Evolutionary conservation across 352 stramenopile genomes (phyloP).

Genomic region (Phytophthora chlamydospora): DNA sequence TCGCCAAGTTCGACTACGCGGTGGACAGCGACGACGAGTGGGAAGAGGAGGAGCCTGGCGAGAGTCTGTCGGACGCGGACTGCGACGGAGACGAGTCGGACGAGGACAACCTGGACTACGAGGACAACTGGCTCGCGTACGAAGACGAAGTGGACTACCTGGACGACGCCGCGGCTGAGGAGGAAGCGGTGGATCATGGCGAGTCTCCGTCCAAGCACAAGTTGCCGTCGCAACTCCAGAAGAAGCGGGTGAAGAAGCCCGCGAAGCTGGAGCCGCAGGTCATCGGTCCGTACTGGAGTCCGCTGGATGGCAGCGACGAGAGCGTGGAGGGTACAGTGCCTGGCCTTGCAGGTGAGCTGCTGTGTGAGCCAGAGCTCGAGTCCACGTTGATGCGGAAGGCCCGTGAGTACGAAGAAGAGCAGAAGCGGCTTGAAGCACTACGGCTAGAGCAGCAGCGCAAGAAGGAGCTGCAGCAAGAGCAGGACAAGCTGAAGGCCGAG

Average conservation of each 20-base stretch:
- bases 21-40: constrained; percentile 90
- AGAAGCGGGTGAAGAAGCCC: constrained; percentile 62
- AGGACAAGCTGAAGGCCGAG: constrained; percentile 29
- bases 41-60: constrained; percentile 88
- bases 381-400: constrained; percentile 55
- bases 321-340: constrained; percentile 25
- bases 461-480: constrained; percentile 31
- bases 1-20: constrained; percentile 70
- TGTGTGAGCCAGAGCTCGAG: constrained; percentile 49
- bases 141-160: constrained; percentile 90
- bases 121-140: constrained; percentile 86
- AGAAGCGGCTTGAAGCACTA: constrained; percentile 34
- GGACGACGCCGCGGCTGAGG: constrained; percentile 46
- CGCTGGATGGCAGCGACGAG: not conserved
- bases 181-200: constrained; percentile 24
- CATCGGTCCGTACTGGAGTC: constrained; percentile 56
- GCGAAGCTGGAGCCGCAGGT: constrained; percentile 73
- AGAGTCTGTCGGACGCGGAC: constrained; percentile 79
- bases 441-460: constrained; percentile 37
- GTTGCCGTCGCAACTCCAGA: constrained; percentile 56
- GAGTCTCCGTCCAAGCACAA: constrained; percentile 57
- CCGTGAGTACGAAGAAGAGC: constrained; percentile 49
- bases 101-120: constrained; percentile 85
- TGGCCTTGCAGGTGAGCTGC: constrained; percentile 32
- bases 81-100: constrained; percentile 79